Base-by-base conservation (phyloP, 768 basidiomycete genomes). In the Auriscalpium orientale region DNA sequence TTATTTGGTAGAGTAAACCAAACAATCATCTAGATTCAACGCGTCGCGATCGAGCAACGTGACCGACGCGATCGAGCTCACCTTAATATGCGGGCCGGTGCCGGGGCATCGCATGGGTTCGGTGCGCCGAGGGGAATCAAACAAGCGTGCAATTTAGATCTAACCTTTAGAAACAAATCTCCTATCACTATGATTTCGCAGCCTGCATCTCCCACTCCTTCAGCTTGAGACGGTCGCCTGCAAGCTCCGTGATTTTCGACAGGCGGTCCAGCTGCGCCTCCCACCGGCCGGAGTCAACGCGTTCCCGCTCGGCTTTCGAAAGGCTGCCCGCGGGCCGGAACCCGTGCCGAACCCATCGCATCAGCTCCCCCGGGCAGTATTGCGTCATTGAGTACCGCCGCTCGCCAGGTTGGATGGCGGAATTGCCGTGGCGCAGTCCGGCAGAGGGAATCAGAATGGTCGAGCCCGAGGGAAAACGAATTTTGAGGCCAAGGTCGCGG, bases 391-490 rank as follows among this genome's bases (percentile, higher is more conserved):
- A 59, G 43, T 35, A 40, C 4, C 55, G 55, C 11, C 3, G 0
- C 51, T 59, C 53, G 18, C 51, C 58, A 2, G 36, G 36, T 21
- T 49, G 35, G 16, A 64, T 53, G 11, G 62, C 48, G 1, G 49
- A 51, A 49, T 67, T 67, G 18, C 59, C 56, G 48, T 67, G 64
- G 8, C 46, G 47, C 1, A 64, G 28, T 10, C 54, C 45, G 1
- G 61, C 61, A 4, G 64, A 67, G 1, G 64, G 59, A 9, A 64
- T 46, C 12, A 62, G 52, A 18, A 64, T 57, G 16, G 55, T 55
- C 4, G 56, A 40, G 8, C 66, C 64, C 1, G 62, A 51, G 4
- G 62, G 66, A 49, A 64, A 64, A 20, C 58, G 56, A 15, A 65
- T 40, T 8, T 64, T 46, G 36, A 65, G 53, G 1, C 58, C 51